These are phyloP conservation scores for Trichophyton simii DNA, from an alignment of 2,329 filamentous ascomycete species.

Conservation along the genomic window DNA sequence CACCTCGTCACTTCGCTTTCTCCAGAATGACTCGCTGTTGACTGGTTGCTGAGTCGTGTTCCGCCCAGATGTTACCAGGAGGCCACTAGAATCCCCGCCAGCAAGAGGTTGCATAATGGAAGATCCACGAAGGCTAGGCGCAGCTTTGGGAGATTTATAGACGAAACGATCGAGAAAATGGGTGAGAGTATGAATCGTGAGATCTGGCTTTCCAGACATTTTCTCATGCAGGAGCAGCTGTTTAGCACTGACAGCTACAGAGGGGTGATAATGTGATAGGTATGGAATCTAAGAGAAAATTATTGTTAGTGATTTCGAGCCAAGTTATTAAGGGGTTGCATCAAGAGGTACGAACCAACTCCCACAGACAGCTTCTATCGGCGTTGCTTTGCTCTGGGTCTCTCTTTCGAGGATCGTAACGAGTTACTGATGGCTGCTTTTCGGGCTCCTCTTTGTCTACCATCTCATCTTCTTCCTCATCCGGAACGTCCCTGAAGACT, in stretches of 20 bases:
- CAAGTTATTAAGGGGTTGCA: constrained; percentile 15
- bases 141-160: constrained; percentile 78
- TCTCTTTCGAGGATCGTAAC: constrained; percentile 80
- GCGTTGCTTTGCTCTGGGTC: constrained; percentile 87
- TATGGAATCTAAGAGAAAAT: constrained; percentile 43
- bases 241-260: constrained; percentile 70
- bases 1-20: constrained; percentile 75
- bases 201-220: constrained; percentile 76
- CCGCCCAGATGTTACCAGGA: constrained; percentile 49
- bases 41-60: constrained; percentile 51
- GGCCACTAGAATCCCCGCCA: constrained; percentile 46
- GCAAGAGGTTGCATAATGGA: constrained; percentile 95
- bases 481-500: constrained; percentile 53
- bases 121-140: constrained; percentile 54
- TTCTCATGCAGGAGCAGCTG: constrained; percentile 56
- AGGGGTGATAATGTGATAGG: constrained; percentile 78
- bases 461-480: constrained; percentile 38
- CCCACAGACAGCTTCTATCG: constrained; percentile 88
- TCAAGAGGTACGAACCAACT: constrained; percentile 47
- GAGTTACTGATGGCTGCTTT: constrained; percentile 20
- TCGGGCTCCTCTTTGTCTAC: constrained; percentile 17
- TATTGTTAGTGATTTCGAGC: neutral
- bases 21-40: constrained; percentile 86
- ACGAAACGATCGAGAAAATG: constrained; percentile 97
- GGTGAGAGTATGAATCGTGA: constrained; percentile 79